These are phyloP conservation scores for Colletotrichum theobromicola DNA, from an alignment of 2,329 filamentous ascomycete species.

Conservation along the genomic window DNA sequence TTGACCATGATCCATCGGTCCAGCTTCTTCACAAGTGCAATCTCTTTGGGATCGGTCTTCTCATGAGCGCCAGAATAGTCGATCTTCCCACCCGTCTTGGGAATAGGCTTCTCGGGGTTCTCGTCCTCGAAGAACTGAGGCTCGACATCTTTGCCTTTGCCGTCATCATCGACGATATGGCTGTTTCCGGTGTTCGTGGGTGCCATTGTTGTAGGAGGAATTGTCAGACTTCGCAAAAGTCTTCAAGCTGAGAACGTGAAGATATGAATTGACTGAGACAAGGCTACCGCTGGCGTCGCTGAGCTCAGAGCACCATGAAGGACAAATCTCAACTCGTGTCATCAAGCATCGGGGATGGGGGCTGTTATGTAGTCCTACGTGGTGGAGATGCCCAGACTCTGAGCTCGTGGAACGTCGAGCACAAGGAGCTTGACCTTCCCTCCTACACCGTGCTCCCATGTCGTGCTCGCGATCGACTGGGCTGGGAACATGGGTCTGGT, in stretches of 20 bases:
- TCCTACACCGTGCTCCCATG: neutral
- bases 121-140: constrained; percentile 22
- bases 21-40: constrained; percentile 44
- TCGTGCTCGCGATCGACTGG: neutral
- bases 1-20: constrained; percentile 43
- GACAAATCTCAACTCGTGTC: too few species aligned
- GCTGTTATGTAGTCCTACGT: constrained; percentile 3
- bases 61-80: constrained; percentile 45
- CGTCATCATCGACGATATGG: neutral
- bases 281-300: neutral
- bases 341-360: neutral
- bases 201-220: neutral
- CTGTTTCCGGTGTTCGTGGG: neutral
- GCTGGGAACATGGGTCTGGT: neutral
- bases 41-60: constrained; percentile 45
- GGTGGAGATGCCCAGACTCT: constrained; percentile 4
- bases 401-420: neutral
- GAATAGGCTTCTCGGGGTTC: constrained; percentile 22
- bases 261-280: neutral
- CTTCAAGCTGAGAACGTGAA: neutral
- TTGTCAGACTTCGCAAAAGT: neutral
- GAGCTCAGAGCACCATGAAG: neutral
- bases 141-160: constrained; percentile 7
- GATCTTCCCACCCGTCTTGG: constrained; percentile 20
- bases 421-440: neutral